Evolutionary conservation across 352 stramenopile species (phyloP).

Genomic region (Globisporangium ultimum): DNA sequence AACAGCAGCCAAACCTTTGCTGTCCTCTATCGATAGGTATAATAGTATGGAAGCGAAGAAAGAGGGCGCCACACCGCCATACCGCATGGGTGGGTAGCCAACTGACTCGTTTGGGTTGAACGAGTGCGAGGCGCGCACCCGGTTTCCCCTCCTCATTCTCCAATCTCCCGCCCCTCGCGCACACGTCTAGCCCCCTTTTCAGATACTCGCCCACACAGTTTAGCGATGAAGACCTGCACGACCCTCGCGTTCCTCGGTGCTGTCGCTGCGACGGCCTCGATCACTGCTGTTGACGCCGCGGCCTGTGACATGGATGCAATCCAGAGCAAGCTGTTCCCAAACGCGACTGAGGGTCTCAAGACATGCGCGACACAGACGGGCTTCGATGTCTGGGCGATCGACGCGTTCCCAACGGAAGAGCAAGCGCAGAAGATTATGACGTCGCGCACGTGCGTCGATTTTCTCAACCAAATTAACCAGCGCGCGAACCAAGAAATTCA

Average conservation of each 20-base stretch:
- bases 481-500: slow-evolving; percentile 51
- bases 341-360: slow-evolving; percentile 38
- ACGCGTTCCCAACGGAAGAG: slow-evolving; percentile 33
- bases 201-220: not conserved
- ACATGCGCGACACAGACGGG: slow-evolving; percentile 36
- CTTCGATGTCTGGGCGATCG: slow-evolving; percentile 45
- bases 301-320: slow-evolving; percentile 51
- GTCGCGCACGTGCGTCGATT: slow-evolving; percentile 57
- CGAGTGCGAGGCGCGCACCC: too few relatives aligned
- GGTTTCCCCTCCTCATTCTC: too few relatives aligned
- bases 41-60: too few relatives aligned
- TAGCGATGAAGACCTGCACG: slow-evolving; percentile 26
- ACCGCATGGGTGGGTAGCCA: too few relatives aligned
- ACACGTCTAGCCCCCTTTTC: too few relatives aligned
- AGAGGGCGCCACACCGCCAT: too few relatives aligned
- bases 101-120: too few relatives aligned
- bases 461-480: slow-evolving; percentile 67
- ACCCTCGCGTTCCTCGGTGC: slow-evolving; percentile 15
- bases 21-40: too few relatives aligned
- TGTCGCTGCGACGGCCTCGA: slow-evolving; percentile 17
- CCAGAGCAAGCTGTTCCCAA: slow-evolving; percentile 39
- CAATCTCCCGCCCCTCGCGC: too few relatives aligned
- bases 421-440: slow-evolving; percentile 42
- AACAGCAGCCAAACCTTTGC: too few relatives aligned
- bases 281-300: slow-evolving; percentile 9